Base-by-base conservation (phyloP, 2,329 filamentous ascomycete species). In the Fusarium sambucinum region DNA sequence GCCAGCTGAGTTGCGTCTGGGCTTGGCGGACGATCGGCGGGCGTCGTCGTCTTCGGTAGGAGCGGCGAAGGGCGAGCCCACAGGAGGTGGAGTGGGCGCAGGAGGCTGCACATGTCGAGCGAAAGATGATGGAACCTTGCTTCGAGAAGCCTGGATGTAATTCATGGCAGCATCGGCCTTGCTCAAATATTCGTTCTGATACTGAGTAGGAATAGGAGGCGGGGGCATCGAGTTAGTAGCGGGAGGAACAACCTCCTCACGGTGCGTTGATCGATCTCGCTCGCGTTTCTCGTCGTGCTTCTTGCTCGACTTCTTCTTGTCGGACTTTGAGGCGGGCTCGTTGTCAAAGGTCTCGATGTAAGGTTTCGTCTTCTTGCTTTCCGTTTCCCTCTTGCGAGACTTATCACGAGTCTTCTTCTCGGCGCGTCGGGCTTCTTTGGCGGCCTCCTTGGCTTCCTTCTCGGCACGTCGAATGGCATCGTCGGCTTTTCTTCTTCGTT, bases 231-330 rank as follows among this genome's bases (percentile, higher is more conserved):
- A 62, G 35, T 41, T 63, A n/a, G 69, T 69, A n/a, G 62, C 44
- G 11, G 72, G 69, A 19, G 61, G 59, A 8, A 58, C 50, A 8
- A 41, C 55, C 33, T 79, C 78, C n/a, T 80, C 78, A 17, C 75
- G 73, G 9, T 75, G 75, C 17, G 73, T 66, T 9, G 78, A 78
- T 33, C 76, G 75, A 60, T 80, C 78, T 23, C 76, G 76, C 56
- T 80, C 78, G 16, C 76, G 74, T 67, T 76, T 75, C 63, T 80
- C 76, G 5, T 81, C 79, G 59, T 80, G 74, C 69, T 80, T 80
- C 63, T 78, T 81, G 69, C 75, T 78, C 38, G 76, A 76, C 69
- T 80, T 80, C 71, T 81, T 82, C 74, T 80, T 79, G 41, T 80
- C 77, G 0, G 75, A 68, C 66, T 75, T 64, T 12, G 64, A 50